Evolutionary conservation across 2,329 filamentous ascomycete species (phyloP).

Genomic region (Botryosphaeria dothidea): DNA sequence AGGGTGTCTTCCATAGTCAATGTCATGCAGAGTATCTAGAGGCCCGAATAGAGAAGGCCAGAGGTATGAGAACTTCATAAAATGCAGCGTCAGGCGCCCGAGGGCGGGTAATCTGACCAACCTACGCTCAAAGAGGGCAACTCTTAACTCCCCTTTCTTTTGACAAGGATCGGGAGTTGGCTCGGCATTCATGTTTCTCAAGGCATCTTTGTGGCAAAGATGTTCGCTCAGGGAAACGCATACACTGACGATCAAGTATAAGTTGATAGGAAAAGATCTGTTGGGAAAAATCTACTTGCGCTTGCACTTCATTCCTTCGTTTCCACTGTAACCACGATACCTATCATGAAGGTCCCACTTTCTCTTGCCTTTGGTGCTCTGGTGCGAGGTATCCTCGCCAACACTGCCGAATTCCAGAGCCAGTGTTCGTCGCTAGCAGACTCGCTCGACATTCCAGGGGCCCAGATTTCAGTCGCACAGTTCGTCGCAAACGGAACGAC

Average conservation of each 20-base stretch:
- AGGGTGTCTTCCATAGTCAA: neutral
- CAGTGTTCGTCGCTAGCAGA: neutral
- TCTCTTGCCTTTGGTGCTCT: neutral
- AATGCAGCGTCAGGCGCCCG: neutral
- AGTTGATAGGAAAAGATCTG: too few relatives aligned
- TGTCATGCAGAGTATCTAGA: neutral
- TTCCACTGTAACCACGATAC: neutral
- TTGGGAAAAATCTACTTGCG: too few relatives aligned
- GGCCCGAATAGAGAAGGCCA: neutral
- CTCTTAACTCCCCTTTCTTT: too few relatives aligned
- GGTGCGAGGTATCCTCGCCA: neutral
- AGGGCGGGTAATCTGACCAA: neutral
- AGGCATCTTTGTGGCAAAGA: too few relatives aligned
- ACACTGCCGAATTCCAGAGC: neutral
- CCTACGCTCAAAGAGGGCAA: too few relatives aligned
- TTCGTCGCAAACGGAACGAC: constrained; percentile 39
- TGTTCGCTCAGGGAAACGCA: too few relatives aligned
- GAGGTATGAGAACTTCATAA: neutral
- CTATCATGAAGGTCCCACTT: neutral
- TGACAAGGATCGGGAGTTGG: too few relatives aligned
- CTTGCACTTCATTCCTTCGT: neutral
- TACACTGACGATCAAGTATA: too few relatives aligned
- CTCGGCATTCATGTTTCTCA: too few relatives aligned
- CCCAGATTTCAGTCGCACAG: constrained; percentile 37
- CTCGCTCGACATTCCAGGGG: constrained; percentile 33